A percentile compares a stretch with the other conserved stretches of the same genome.
Conservation (phyloP, 176 grass and related monocot genomes). For the Guadua angustifolia region DNA sequence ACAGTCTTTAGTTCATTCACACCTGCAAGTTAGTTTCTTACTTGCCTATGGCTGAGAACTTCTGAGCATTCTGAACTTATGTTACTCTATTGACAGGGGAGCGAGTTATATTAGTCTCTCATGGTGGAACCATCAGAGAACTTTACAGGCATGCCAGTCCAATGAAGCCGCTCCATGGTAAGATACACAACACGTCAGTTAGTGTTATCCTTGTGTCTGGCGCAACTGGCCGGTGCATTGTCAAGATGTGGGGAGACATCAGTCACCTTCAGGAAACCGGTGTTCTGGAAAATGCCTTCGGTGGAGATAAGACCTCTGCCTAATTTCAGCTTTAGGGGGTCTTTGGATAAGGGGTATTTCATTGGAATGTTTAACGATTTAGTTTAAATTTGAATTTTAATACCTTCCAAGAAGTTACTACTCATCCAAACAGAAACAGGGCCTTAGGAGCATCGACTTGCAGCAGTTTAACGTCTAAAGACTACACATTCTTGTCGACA, state of each 20-base stretch:
- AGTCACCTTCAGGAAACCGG: slow-evolving; percentile 63
- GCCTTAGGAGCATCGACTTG: background rate
- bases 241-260: slow-evolving; percentile 66
- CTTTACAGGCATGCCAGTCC: slow-evolving; percentile 60
- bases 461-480: background rate
- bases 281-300: slow-evolving; percentile 68
- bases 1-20: background rate
- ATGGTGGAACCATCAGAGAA: slow-evolving; percentile 77
- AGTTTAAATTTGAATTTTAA: too few species aligned
- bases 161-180: slow-evolving; percentile 43
- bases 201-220: slow-evolving; percentile 70
- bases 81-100: slow-evolving; percentile 52
- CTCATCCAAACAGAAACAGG: too few species aligned
- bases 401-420: too few species aligned
- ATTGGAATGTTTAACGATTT: too few species aligned
- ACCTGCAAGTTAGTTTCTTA: background rate
- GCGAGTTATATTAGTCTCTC: slow-evolving; percentile 75
- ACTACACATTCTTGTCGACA: background rate
- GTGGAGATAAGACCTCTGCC: slow-evolving; percentile 71
- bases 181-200: slow-evolving; percentile 74
- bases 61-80: slow-evolving; percentile 7
- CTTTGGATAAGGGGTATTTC: too few species aligned
- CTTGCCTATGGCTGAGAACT: background rate
- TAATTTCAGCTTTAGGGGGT: slow-evolving; percentile 7
- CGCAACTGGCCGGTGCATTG: slow-evolving; percentile 57